Percentiles rank a stretch among this genome's conserved stretches.
These are phyloP conservation scores for Candida jianshihensis DNA, from an alignment of 805 yeast genomes.

Conservation along the genomic window DNA sequence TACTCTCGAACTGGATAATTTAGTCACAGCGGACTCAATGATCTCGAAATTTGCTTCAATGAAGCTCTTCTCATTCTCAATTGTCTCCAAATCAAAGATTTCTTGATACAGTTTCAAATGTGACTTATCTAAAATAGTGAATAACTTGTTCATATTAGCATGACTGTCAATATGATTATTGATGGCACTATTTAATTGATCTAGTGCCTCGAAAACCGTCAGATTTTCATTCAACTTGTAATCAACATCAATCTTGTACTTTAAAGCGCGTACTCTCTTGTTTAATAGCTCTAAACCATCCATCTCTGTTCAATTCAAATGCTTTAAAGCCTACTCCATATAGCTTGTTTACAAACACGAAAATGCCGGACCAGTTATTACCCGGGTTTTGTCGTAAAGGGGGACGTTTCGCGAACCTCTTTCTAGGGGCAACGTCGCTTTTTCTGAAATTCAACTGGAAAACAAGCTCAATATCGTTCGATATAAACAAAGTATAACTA, in stretches of 20 bases:
- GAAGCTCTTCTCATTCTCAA: background rate
- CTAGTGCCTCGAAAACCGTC: background rate
- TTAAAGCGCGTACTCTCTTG: background rate
- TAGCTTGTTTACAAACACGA: too few species aligned
- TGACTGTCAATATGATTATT: background rate
- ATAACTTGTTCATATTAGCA: background rate
- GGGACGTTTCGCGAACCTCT: background rate
- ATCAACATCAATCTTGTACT: background rate
- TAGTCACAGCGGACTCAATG: background rate
- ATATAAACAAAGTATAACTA: too few species aligned
- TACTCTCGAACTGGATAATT: background rate
- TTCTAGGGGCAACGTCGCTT: background rate
- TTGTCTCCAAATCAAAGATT: background rate
- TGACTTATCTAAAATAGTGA: constrained; percentile 1
- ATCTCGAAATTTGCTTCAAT: background rate
- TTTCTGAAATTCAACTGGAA: too few species aligned
- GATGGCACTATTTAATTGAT: background rate
- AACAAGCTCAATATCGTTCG: too few species aligned
- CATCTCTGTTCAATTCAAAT: background rate
- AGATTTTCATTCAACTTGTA: background rate
- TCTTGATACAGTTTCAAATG: background rate
- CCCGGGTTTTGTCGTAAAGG: too few species aligned
- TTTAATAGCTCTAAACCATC: background rate
- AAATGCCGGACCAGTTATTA: too few species aligned
- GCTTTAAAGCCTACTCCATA: too few species aligned